Evolutionary conservation across 768 basidiomycete species (phyloP), one percentile per base, ranked within the genome.

Genomic region (Gloeopeniophorella convolvens): DNA sequence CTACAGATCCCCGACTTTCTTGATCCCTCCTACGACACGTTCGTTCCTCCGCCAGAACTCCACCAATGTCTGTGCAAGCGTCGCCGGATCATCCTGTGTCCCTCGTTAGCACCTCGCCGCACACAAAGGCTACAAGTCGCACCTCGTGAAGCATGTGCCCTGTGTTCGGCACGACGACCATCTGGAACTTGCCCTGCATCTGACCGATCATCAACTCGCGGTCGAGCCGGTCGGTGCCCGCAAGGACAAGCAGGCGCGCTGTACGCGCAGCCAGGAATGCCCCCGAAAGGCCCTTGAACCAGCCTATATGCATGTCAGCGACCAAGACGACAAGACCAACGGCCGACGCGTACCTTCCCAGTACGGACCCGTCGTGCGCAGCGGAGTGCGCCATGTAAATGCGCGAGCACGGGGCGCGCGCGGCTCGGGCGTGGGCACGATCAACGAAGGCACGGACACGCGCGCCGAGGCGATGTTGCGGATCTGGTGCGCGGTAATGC

Each of bases 71-170:
- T 86, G 82, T 3, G 94, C 91, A 9, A 93, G 68, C 18, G 76
- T 75, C 6, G 73, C 79, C 0, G 95, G 95, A 61, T 94, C 82
- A 62, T 99, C 95, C 89, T 96, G 62, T 9, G 33, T 26, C n/a
- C 16, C 23, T 20, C 36, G 18, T 26, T 48, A 50, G 40, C 33
- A 18, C n/a, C 13, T 30, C 34, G 21, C 16, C n/a, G 5, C 16
- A 45, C 18, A 35, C 28, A n/a, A 34, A 16, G 2, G 24, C 42
- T 44, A 43, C 2, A 16, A 18, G 11, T 63, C 78, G 37, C 47
- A 91, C 92, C 75, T 97, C 95, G 39, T 98, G 95, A 20, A 99
- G 63, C 72, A 96, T 88, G 62, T 99, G 96, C 0, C 96, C 95
- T 1, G 90, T 89, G 28, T 83, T 81, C 8, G 81, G 78, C 52